A percentile compares a stretch with the other conserved stretches of the same genome.
Conservation (phyloP, 176 grass and related monocot genomes). For the Metroxylon sagu region DNA sequence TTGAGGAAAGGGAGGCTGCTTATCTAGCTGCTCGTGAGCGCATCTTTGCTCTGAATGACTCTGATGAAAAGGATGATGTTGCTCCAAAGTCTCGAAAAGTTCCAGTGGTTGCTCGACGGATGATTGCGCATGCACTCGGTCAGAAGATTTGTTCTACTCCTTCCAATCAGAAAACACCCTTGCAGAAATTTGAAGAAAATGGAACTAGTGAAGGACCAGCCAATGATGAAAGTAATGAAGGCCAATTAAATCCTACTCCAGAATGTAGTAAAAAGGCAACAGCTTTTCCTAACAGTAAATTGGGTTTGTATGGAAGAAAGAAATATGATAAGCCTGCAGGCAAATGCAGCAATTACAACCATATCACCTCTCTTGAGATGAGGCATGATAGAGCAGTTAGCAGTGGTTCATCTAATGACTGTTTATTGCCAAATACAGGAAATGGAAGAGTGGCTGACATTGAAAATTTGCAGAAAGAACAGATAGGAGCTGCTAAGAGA, state of each 20-base stretch:
- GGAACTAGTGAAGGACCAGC: neutral
- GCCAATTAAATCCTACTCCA: neutral
- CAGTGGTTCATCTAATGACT: neutral
- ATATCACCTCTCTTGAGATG: neutral
- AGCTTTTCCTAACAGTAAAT: conserved; percentile 2
- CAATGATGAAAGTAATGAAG: neutral
- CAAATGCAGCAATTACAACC: neutral
- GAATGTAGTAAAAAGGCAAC: neutral
- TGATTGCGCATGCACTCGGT: conserved; percentile 93
- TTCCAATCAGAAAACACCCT: conserved; percentile 11
- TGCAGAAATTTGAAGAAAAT: no score
- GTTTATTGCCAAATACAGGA: neutral
- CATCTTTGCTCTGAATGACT: conserved; percentile 44
- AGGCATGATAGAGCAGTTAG: neutral
- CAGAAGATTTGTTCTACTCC: conserved; percentile 34
- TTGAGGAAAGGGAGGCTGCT: conserved; percentile 83
- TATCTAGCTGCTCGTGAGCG: conserved; percentile 69
- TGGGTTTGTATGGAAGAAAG: conserved; percentile 1
- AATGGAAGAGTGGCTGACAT: conserved; percentile 18
- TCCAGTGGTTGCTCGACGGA: conserved; percentile 63
- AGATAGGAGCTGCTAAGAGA: conserved; percentile 71
- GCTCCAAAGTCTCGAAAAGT: conserved; percentile 38
- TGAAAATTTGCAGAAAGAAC: conserved; percentile 71
- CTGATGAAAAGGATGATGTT: conserved; percentile 23
- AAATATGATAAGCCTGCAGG: neutral